Evolutionary conservation across 78 protist species (phyloP).

Genomic region (Dictyostelium citrinum): DNA sequence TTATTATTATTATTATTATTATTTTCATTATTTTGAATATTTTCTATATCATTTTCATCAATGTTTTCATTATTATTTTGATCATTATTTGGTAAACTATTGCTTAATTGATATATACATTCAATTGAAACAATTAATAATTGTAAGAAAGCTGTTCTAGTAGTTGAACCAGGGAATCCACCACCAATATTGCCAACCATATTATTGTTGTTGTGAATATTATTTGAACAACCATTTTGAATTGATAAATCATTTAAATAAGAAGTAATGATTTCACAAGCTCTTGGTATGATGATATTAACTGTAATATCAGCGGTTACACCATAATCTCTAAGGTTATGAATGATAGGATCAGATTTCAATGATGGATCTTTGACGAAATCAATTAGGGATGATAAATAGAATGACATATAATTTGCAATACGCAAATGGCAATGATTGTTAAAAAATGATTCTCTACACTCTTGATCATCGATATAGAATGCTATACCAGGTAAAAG

Average conservation of each 20-base stretch:
- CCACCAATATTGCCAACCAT: background rate
- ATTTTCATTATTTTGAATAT: too few species aligned
- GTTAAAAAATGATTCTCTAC: background rate
- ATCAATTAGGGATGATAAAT: background rate
- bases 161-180: background rate
- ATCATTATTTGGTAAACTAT: background rate
- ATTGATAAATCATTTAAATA: constrained; percentile 3
- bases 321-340: constrained; percentile 7
- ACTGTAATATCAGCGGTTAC: background rate
- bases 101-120: background rate
- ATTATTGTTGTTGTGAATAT: too few species aligned
- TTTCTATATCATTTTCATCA: background rate
- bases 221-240: background rate
- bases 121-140: background rate
- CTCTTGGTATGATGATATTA: background rate
- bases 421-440: background rate
- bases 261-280: background rate
- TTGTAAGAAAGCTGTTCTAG: background rate
- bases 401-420: background rate
- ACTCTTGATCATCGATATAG: background rate
- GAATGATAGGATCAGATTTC: background rate
- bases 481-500: constrained; percentile 33
- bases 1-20: too few species aligned
- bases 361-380: background rate
- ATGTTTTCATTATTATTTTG: background rate